A percentile compares a stretch with the other conserved stretches of the same genome.
phyloP scores from a whole-genome alignment of 2,329 filamentous ascomycete species.

The Cercospora canescens region DNA sequence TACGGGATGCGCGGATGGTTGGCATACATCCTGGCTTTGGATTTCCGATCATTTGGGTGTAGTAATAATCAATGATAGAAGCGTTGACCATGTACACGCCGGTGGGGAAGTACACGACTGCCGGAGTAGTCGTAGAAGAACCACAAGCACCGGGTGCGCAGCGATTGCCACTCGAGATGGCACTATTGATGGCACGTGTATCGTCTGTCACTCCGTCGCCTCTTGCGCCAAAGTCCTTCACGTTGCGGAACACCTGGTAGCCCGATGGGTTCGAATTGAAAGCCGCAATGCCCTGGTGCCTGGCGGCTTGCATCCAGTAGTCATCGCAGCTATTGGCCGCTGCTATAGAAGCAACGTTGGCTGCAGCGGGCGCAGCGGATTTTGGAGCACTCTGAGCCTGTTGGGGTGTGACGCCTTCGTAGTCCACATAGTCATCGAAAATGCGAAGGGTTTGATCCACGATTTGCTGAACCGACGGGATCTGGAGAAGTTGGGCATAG shows the following conservation, averaged over 20 bases:
- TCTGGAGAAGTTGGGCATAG: slow-evolving; percentile 17
- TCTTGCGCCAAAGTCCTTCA: slow-evolving; percentile 48
- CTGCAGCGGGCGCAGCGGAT: background rate
- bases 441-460: slow-evolving; percentile 3
- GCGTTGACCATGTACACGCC: slow-evolving; percentile 60
- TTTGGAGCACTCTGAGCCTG: background rate
- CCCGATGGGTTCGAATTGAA: slow-evolving; percentile 44
- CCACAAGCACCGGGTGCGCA: slow-evolving; percentile 44
- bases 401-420: background rate
- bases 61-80: slow-evolving; percentile 63
- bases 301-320: slow-evolving; percentile 47
- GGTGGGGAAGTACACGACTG: slow-evolving; percentile 58
- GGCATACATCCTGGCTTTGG: slow-evolving; percentile 53
- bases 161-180: slow-evolving; percentile 43
- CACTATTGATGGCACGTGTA: slow-evolving; percentile 55
- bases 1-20: slow-evolving; percentile 53
- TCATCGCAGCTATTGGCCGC: slow-evolving; percentile 18
- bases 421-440: slow-evolving; percentile 4
- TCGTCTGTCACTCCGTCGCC: slow-evolving; percentile 56
- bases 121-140: slow-evolving; percentile 54
- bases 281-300: slow-evolving; percentile 50
- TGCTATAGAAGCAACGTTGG: background rate
- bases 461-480: slow-evolving; percentile 1
- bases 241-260: slow-evolving; percentile 52
- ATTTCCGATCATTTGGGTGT: slow-evolving; percentile 63